A percentile compares a stretch with the other conserved stretches of the same genome.
Evolutionary conservation across 2,329 filamentous ascomycete genomes (phyloP).

Genomic region (Cordyceps farinosa): DNA sequence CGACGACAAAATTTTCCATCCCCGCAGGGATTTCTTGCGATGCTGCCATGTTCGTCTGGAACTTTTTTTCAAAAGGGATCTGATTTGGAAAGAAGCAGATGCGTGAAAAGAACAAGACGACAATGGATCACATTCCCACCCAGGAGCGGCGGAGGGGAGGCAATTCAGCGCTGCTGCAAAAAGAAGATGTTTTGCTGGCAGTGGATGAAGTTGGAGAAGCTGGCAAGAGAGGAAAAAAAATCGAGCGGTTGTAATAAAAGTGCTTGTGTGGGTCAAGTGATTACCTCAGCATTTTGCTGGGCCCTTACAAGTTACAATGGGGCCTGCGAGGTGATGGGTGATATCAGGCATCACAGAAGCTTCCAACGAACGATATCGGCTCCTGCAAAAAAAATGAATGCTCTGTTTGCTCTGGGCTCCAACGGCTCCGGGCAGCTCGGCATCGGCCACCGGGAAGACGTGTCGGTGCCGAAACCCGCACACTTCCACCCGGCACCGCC

Average conservation of each 20-base stretch:
- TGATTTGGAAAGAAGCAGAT: background rate
- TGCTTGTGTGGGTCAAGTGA: constrained; percentile 10
- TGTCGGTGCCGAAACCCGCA: constrained; percentile 61
- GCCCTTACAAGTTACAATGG: background rate
- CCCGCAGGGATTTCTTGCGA: constrained; percentile 32
- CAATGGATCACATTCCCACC: constrained; percentile 26
- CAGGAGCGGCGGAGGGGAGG: background rate
- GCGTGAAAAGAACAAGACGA: constrained; percentile 22
- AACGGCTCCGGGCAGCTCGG: constrained; percentile 75
- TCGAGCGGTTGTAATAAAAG: constrained; percentile 13
- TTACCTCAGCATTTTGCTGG: constrained; percentile 13
- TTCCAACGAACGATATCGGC: background rate
- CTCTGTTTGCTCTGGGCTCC: constrained; percentile 67
- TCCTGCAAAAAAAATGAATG: constrained; percentile 38
- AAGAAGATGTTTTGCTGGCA: background rate
- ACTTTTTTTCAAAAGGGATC: constrained; percentile 21
- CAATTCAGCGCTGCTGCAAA: background rate
- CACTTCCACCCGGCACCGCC: constrained; percentile 47
- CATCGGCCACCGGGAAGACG: constrained; percentile 67
- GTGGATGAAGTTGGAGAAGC: constrained; percentile 18
- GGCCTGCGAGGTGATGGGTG: background rate
- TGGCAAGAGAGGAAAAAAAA: constrained; percentile 18
- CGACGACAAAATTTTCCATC: constrained; percentile 73
- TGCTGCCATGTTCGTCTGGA: constrained; percentile 30
- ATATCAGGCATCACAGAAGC: background rate